Evolutionary conservation across 2,329 filamentous ascomycete genomes (phyloP), one percentile per base, ranked within the genome.

Genomic region (Ophiostoma novo-ulmi): DNA sequence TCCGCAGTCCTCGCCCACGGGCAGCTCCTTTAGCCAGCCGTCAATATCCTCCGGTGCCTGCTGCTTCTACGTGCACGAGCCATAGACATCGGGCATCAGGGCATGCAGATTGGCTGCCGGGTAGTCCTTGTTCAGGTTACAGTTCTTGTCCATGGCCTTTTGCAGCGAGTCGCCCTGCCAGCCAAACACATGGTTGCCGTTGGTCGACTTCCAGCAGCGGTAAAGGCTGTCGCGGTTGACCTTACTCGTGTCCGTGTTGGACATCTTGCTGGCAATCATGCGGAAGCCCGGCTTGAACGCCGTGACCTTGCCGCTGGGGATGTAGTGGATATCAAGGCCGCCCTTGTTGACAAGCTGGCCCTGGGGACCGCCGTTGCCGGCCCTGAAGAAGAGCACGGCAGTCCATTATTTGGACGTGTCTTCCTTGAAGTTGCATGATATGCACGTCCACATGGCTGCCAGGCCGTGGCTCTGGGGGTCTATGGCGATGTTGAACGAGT

Each of bases 121-220:
- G 76, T 83, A 82, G 78, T 80, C 70, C 65, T 77, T 74, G 80
- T 84, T 81, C 68, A 83, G 80, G 75, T 82, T 82, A 78, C 82
- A 83, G 72, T 74, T 75, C 74, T 79, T 80, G 77, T 83, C 81
- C 81, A 83, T 82, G 75, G 81, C 80, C 77, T 78, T 81, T 76
- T 85, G 83, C 66, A 85, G 80, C 11, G 80, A 77, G 75, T 84
- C 78, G 72, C 78, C 81, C 75, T 84, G 81, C 83, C 83, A 84
- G 71, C 83, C 83, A 75, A 85, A 85, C 73, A 85, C 76, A 75
- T 85, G 79, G 78, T 77, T 79, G 74, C 85, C 83, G 74, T 77
- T 82, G 39, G 81, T 75, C 17, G 81, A 81, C 11, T 80, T 83
- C 81, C 81, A 83, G 78, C 81, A 82, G 70, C 81, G 79, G 75